phyloP scores from a whole-genome alignment of 2,329 filamentous ascomycete species.

The Erysiphe pulchra region DNA sequence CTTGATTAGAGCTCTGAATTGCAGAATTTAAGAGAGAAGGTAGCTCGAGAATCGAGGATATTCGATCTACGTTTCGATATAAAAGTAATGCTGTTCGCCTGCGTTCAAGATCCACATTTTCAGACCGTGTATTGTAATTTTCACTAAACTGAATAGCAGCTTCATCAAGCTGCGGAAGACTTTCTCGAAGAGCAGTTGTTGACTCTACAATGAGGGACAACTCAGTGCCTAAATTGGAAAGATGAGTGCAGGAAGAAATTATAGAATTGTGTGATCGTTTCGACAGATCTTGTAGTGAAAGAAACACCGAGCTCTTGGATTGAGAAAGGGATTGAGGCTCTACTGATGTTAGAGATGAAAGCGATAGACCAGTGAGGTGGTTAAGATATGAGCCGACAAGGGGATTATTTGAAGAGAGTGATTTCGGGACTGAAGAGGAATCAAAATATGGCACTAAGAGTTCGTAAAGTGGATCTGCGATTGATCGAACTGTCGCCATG shows the following conservation, averaged over 20 bases:
- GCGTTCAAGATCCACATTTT: constrained; percentile 41
- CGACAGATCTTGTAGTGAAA: constrained; percentile 66
- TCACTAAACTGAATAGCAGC: constrained; percentile 59
- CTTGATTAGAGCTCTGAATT: constrained; percentile 24
- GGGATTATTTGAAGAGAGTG: constrained; percentile 20
- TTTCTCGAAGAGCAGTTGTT: constrained; percentile 33
- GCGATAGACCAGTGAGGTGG: constrained; percentile 46
- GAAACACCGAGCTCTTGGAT: constrained; percentile 50
- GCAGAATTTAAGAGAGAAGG: constrained; percentile 66
- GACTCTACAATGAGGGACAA: constrained; percentile 45
- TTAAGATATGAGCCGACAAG: constrained; percentile 46
- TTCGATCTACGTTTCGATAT: constrained; percentile 63
- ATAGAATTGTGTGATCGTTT: constrained; percentile 73
- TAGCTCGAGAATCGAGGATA: constrained; percentile 77
- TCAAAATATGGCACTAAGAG: constrained; percentile 38
- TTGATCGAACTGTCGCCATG: neutral
- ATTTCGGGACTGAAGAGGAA: constrained; percentile 16
- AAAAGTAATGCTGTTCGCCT: constrained; percentile 61
- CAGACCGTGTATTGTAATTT: constrained; percentile 50
- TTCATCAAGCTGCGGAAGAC: constrained; percentile 54
- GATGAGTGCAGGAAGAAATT: constrained; percentile 53
- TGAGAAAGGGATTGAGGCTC: constrained; percentile 66
- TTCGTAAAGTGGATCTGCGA: constrained; percentile 53
- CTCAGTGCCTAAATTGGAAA: constrained; percentile 44
- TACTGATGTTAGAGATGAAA: constrained; percentile 42